Base-by-base conservation (phyloP, 345 rosid genomes). In the Reutealis trisperma region DNA sequence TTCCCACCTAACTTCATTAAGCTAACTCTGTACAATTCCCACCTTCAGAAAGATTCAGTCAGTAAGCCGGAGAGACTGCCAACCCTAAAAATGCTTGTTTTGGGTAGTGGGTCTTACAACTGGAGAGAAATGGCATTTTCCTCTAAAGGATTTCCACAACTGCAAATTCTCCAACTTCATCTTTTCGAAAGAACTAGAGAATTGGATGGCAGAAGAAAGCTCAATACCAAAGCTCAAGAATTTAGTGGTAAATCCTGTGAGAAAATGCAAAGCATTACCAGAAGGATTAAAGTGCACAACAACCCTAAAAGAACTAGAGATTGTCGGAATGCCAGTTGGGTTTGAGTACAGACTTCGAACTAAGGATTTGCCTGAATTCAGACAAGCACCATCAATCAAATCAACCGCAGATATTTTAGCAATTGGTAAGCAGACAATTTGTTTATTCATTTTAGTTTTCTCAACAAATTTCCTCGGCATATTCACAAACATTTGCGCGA, bases 251-350 rank as follows among this genome's bases (percentile, higher is more conserved):
- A 58, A 47, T n/a, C 49, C 47, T 78, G 81, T n/a, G 60, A 52
- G 51, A 73, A 54, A 45, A 24, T 72, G n/a, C 16, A 57, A 32
- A 44, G 10, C n/a, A 72, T 78, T 58, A n/a, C 77, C 77, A 4
- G 62, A 78, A 13, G 62, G 73, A 73, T 14, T 78, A 65, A 78
- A 73, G 73, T 42, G 12, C 27, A 44, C 60, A 16, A 72, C 75
- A 14, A 18, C 57, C 42, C 76, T 78, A n/a, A 57, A 78, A 65
- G 81, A 78, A 42, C 63, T 78, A 30, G 65, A 72, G 60, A 71
- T 78, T 64, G 57, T 63, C 16, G 71, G 71, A 42, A 78, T 78
- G 81, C 81, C 81, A 14, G 47, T 70, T 1, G 70, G 25, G 64
- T 77, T 77, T 19, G 75, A 63, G 32, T 63, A 62, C 63, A 77